A percentile compares a stretch with the other conserved stretches of the same genome.
These are phyloP conservation scores for Salix exigua DNA, from an alignment of 345 rosid species.

Conservation along the genomic window DNA sequence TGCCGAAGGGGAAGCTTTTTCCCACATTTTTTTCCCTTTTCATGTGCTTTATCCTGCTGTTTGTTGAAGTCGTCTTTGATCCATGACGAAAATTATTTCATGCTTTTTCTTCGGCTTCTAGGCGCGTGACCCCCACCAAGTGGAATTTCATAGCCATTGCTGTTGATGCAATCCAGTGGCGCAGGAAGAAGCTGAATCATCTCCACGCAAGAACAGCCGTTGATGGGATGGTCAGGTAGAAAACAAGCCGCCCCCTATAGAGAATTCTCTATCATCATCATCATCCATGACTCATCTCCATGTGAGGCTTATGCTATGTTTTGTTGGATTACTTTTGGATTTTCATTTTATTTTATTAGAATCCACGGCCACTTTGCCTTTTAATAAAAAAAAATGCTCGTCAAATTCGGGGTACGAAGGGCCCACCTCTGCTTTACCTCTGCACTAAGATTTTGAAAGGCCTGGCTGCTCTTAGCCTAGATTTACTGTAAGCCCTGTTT, in stretches of 20 bases:
- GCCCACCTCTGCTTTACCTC: too few relatives aligned
- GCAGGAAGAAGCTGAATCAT: constrained; percentile 12
- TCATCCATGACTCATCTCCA: constrained; percentile 39
- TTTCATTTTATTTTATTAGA: background rate
- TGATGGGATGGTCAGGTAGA: background rate
- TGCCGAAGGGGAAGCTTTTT: constrained; percentile 26
- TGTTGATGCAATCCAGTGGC: background rate
- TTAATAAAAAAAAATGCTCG: background rate
- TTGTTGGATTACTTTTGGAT: constrained; percentile 14
- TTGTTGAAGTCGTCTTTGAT: constrained; percentile 18
- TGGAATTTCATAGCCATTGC: background rate
- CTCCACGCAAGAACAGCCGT: background rate
- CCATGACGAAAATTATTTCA: background rate
- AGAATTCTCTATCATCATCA: constrained; percentile 20
- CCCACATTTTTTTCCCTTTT: background rate
- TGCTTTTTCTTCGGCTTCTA: background rate
- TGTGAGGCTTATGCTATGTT: constrained; percentile 8
- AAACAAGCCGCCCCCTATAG: constrained; percentile 28
- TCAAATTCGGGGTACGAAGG: constrained; percentile 17
- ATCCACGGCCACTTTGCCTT: background rate
- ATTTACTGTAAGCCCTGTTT: too few relatives aligned
- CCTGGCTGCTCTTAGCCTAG: background rate
- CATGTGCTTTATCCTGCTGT: background rate
- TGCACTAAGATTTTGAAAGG: background rate
- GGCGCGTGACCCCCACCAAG: background rate